Percentiles rank a stretch among this genome's conserved stretches.
Conservation (phyloP, 805 yeast genomes). For the Metschnikowia drakensbergensis region DNA sequence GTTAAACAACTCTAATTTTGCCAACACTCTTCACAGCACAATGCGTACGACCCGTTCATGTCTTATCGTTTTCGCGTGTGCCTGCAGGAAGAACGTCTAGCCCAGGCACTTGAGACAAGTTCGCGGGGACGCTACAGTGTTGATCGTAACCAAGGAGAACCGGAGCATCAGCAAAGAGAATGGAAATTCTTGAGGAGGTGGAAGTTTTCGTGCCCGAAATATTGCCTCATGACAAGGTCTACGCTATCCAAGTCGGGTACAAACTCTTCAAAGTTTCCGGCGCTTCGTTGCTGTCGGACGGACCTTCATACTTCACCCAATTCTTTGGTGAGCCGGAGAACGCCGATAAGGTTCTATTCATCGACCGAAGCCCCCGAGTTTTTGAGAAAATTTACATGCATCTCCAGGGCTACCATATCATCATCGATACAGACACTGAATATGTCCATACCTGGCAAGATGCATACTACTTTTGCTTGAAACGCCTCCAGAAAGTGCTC, state of each 20-base stretch:
- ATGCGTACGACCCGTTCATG: neutral
- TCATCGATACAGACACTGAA: conserved; percentile 55
- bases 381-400: conserved; percentile 67
- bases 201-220: conserved; percentile 46
- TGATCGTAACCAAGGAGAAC: neutral
- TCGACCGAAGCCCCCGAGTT: conserved; percentile 71
- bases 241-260: conserved; percentile 66
- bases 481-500: conserved; percentile 48
- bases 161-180: neutral
- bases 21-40: neutral
- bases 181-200: conserved; percentile 22
- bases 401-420: conserved; percentile 74
- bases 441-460: conserved; percentile 64
- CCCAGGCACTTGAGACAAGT: neutral
- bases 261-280: conserved; percentile 66
- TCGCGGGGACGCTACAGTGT: too few relatives aligned
- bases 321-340: conserved; percentile 49
- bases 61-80: conserved; percentile 2
- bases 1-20: neutral
- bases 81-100: conserved; percentile 1
- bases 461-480: conserved; percentile 66
- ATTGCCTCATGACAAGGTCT: conserved; percentile 68
- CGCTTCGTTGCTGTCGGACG: conserved; percentile 79
- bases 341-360: conserved; percentile 45
- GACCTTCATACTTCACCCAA: conserved; percentile 82